Conservation (phyloP, 2,329 filamentous ascomycete genomes). For the Pseudonectria foliicola region DNA sequence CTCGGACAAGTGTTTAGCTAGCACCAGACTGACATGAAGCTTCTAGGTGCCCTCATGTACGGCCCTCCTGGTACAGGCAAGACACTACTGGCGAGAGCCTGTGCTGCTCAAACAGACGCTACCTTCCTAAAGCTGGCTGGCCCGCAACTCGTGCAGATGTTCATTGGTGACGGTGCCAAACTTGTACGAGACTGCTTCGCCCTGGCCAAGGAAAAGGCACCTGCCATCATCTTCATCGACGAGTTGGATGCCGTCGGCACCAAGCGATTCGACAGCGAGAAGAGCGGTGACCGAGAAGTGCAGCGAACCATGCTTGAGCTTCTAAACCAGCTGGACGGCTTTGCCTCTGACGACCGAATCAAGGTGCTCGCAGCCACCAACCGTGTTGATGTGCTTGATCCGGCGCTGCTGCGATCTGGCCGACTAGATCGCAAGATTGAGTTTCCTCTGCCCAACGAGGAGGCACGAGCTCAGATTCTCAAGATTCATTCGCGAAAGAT, state of each 20-base stretch:
- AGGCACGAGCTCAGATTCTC: conserved; percentile 92
- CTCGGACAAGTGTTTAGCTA: conserved; percentile 42
- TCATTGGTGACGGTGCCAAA: conserved; percentile 97
- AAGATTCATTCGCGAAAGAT: conserved; percentile 98
- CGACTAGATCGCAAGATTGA: conserved; percentile 96
- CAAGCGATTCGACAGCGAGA: conserved; percentile 97
- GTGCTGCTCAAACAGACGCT: conserved; percentile 94
- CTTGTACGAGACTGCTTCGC: conserved; percentile 96
- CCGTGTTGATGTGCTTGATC: conserved; percentile 88
- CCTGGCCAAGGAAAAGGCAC: conserved; percentile 95
- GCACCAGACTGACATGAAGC: conserved; percentile 74
- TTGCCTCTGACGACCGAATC: conserved; percentile 93
- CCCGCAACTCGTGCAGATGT: conserved; percentile 98
- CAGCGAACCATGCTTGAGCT: conserved; percentile 98
- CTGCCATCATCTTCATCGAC: conserved; percentile 99
- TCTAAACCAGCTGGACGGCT: conserved; percentile 96
- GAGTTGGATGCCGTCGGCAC: conserved; percentile 97
- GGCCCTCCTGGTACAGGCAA: conserved; percentile 87
- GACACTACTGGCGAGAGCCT: conserved; percentile 87
- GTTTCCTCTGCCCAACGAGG: conserved; percentile 95
- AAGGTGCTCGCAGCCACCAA: conserved; percentile 95
- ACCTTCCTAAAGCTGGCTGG: conserved; percentile 98
- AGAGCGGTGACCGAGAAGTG: conserved; percentile 94
- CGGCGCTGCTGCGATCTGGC: conserved; percentile 82
- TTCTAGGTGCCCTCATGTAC: conserved; percentile 97